Percentiles rank a stretch among this genome's conserved stretches.
phyloP scores from a whole-genome alignment of 192 early-diverging fungal genomes.

The Linnemannia hyalina region DNA sequence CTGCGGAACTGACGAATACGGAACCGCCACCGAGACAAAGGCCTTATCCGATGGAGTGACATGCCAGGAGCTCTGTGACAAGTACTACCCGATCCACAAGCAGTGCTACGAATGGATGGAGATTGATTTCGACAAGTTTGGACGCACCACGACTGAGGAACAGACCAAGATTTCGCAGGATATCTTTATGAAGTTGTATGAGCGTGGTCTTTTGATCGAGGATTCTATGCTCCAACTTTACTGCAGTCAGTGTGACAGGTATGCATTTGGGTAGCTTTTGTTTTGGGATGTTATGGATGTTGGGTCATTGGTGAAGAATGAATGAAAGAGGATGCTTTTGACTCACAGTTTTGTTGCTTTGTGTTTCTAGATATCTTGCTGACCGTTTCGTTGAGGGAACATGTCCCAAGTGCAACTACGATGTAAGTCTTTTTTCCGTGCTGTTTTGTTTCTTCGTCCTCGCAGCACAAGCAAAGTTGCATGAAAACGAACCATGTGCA shows the following conservation, averaged over 20 bases:
- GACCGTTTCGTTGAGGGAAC: conserved; percentile 98
- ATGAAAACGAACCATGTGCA: background rate
- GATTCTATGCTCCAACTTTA: conserved; percentile 89
- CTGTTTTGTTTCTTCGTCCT: background rate
- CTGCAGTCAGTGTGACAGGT: conserved; percentile 87
- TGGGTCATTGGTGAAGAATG: background rate
- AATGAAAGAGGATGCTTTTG: background rate
- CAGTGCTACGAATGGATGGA: conserved; percentile 96
- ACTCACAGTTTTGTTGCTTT: background rate
- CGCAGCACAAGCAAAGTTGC: background rate
- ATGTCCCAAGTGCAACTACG: conserved; percentile 91
- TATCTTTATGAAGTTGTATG: conserved; percentile 82
- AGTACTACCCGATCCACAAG: conserved; percentile 90
- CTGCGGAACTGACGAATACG: conserved; percentile 99
- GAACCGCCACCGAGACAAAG: conserved; percentile 99
- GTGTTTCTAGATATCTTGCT: conserved; percentile 83
- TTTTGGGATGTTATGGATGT: background rate
- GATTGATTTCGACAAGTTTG: conserved; percentile 96
- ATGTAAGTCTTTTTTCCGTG: conserved; percentile 52
- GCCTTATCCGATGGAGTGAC: conserved; percentile 92
- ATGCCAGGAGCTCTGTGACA: conserved; percentile 96
- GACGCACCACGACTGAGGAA: conserved; percentile 89
- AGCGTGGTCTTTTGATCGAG: conserved; percentile 79
- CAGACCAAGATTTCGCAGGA: conserved; percentile 96
- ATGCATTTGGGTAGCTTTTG: conserved; percentile 39